These are phyloP conservation scores for Nissolia schottii DNA, from an alignment of 306 rosid species.

Conservation along the genomic window DNA sequence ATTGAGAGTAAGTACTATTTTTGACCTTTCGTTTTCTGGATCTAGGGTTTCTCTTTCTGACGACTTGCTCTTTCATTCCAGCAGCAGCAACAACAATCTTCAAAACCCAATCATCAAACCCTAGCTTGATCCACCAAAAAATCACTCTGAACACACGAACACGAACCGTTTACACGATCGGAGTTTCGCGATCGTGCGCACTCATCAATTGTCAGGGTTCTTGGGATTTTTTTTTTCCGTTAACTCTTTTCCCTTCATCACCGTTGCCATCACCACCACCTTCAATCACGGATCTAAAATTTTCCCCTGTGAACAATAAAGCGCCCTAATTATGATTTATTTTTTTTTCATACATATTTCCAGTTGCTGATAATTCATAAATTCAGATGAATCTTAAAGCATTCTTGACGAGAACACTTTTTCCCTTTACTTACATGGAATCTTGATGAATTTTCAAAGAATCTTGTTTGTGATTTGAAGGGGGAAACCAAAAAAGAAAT, in stretches of 20 bases:
- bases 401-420: slow-evolving; percentile 39
- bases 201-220: slow-evolving; percentile 23
- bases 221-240: neutral
- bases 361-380: slow-evolving; percentile 40
- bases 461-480: slow-evolving; percentile 32
- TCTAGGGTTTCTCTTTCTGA: slow-evolving; percentile 87
- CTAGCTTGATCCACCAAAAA: slow-evolving; percentile 39
- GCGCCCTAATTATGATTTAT: slow-evolving; percentile 25
- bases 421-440: slow-evolving; percentile 17
- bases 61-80: slow-evolving; percentile 34
- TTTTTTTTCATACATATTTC: slow-evolving; percentile 2
- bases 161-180: slow-evolving; percentile 17
- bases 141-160: slow-evolving; percentile 1
- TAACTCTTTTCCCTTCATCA: neutral
- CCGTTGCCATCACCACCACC: slow-evolving; percentile 27
- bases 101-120: slow-evolving; percentile 40
- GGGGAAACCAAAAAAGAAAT: slow-evolving; percentile 26
- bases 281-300: slow-evolving; percentile 68
- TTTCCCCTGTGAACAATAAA: slow-evolving; percentile 29
- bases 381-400: slow-evolving; percentile 64
- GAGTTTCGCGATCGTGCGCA: slow-evolving; percentile 22
- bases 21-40: slow-evolving; percentile 93
- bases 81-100: neutral
- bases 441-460: slow-evolving; percentile 44
- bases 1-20: slow-evolving; percentile 40